Percentiles rank a stretch among this genome's conserved stretches.
Evolutionary conservation across 345 rosid genomes (phyloP).

Genomic region (Gossypium anomalum): DNA sequence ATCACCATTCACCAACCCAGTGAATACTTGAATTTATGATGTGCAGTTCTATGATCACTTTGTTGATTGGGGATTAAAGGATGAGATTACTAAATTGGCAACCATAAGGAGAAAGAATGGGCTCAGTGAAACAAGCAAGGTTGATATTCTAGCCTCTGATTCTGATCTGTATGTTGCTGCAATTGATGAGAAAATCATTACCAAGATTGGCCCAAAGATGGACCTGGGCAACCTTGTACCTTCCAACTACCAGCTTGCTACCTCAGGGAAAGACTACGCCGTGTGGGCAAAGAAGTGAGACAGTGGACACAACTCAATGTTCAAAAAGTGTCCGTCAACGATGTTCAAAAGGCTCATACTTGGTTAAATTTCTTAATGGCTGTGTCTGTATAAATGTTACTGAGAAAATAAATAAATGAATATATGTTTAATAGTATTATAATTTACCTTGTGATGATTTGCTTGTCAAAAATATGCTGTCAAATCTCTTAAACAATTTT

Average conservation of each 20-base stretch:
- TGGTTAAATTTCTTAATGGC: not conserved
- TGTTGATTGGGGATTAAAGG: slow-evolving; percentile 62
- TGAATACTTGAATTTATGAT: not conserved
- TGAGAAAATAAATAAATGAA: not conserved
- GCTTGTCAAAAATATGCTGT: no score
- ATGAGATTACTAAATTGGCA: slow-evolving; percentile 42
- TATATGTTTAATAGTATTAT: not conserved
- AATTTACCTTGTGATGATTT: no score
- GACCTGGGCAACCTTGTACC: slow-evolving; percentile 72
- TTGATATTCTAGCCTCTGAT: slow-evolving; percentile 54
- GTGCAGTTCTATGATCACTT: slow-evolving; percentile 81
- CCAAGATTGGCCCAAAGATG: slow-evolving; percentile 71
- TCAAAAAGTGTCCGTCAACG: not conserved
- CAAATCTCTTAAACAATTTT: no score
- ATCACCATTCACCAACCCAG: not conserved
- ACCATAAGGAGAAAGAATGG: slow-evolving; percentile 40
- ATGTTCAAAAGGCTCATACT: not conserved
- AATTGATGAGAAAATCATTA: slow-evolving; percentile 54
- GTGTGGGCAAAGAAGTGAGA: slow-evolving; percentile 50
- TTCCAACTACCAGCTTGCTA: slow-evolving; percentile 46
- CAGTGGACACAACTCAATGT: not conserved
- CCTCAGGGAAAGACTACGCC: slow-evolving; percentile 46
- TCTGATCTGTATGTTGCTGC: slow-evolving; percentile 62
- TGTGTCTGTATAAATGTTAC: not conserved
- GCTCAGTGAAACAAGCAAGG: slow-evolving; percentile 44